Base-by-base conservation (phyloP, 1,284 basidiomycete species). In the Melampsora americana region DNA sequence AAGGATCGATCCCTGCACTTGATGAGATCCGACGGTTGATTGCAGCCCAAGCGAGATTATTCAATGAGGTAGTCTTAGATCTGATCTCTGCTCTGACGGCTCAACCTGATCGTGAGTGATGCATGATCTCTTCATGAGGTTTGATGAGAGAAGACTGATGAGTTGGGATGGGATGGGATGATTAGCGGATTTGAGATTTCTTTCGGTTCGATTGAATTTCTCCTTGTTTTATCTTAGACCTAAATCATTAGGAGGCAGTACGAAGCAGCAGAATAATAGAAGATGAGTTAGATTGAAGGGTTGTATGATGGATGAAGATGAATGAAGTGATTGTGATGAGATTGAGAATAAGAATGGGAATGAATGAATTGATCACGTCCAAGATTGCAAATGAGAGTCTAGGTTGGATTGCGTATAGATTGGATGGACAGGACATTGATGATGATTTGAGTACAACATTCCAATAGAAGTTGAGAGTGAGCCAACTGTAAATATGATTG, bases 141-240 rank as follows among this genome's bases (percentile, higher is more conserved):
- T 30, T 18, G 20, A 6, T 50, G 28, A 23, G 39, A 50, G 3
- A 11, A 14, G 2, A 44, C 26, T 48, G 26, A 56, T n/a, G n/a
- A n/a, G n/a, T n/a, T n/a, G n/a, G n/a, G 9, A n/a, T 68, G 12
- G 14, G 16, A 11, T 69, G n/a, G n/a, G n/a, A n/a, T 26, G 0
- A n/a, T 23, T 30, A 74, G 71, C 71, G 7, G 71, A 74, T 59
- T 39, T 74, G 50, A 74, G 65, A n/a, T 74, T 74, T 50, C 35
- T 74, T 11, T 61, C 71, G 9, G 71, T 74, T 39, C 30, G 71
- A 46, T 56, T 74, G 12, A 74, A 74, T 53, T 74, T 74, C 39
- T 74, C 71, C 5, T 56, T 74, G 11, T 74, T 66, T 39, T 74
- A 74, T 16, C 53, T 74, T 48, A 64, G 71, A 32, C 39, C 62